phyloP scores from a whole-genome alignment of 345 rosid species.

The Reutealis trisperma region DNA sequence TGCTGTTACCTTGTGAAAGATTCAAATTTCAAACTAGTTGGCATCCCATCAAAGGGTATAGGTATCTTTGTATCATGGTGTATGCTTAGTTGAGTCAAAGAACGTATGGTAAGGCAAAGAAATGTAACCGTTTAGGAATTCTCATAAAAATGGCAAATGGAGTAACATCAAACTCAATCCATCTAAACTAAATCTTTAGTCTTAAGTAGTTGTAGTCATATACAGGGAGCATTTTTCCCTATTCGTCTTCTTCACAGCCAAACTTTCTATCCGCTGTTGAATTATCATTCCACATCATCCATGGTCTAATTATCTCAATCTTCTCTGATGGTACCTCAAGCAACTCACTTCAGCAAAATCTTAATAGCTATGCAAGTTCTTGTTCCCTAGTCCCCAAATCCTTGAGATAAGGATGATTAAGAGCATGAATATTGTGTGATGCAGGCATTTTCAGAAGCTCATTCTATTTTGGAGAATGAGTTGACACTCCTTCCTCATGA shows the following conservation, averaged over 20 bases:
- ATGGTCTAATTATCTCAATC: neutral
- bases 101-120: neutral
- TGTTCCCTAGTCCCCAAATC: neutral
- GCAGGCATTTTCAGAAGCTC: conserved; percentile 98
- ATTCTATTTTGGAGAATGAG: conserved; percentile 79
- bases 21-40: neutral
- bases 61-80: too few species aligned
- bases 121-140: neutral
- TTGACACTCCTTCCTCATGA: conserved; percentile 49
- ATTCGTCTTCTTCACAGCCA: too few species aligned
- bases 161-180: too few species aligned
- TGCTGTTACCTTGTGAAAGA: neutral
- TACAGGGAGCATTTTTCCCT: neutral
- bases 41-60: neutral
- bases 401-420: neutral
- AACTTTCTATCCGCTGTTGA: too few species aligned
- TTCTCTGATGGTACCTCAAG: neutral
- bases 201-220: neutral
- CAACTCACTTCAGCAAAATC: neutral
- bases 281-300: neutral
- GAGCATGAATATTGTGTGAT: conserved; percentile 17
- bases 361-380: neutral
- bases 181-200: neutral
- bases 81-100: too few species aligned
- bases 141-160: neutral